phyloP scores from a whole-genome alignment of 163 green algal genomes.

The Smithsoniella earleae region DNA sequence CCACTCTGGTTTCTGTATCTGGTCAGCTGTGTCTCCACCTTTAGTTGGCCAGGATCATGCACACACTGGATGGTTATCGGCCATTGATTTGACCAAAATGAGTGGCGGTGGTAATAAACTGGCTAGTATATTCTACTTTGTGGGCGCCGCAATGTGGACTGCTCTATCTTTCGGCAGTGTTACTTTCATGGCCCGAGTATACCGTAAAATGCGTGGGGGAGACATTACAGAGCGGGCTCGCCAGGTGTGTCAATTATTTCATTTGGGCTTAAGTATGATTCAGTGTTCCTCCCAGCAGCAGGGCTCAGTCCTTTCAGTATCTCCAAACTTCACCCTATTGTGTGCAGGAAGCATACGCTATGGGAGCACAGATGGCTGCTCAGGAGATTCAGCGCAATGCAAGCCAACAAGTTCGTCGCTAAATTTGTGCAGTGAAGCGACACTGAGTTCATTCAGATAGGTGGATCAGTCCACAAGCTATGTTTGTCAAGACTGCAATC shows the following conservation, averaged over 20 bases:
- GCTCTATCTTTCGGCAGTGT: background rate
- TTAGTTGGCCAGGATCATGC: background rate
- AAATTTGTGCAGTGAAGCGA: no score
- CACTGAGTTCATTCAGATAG: no score
- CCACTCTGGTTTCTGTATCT: slow-evolving; percentile 49
- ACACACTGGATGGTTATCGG: slow-evolving; percentile 7
- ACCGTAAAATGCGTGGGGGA: slow-evolving; percentile 15
- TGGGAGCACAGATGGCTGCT: background rate
- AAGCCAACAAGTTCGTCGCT: no score
- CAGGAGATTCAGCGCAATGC: slow-evolving; percentile 16
- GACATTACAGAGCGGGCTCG: background rate
- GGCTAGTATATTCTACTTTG: slow-evolving; percentile 10
- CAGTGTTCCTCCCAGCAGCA: no score
- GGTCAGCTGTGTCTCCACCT: slow-evolving; percentile 39
- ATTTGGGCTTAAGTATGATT: no score
- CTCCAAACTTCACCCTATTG: no score
- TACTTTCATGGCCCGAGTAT: slow-evolving; percentile 7
- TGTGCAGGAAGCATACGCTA: slow-evolving; percentile 23
- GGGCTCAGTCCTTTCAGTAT: no score
- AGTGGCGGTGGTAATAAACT: background rate
- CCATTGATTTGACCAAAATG: background rate
- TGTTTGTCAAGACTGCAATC: no score
- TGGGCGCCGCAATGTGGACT: slow-evolving; percentile 20
- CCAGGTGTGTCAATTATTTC: no score
- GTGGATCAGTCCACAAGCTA: no score